These are phyloP conservation scores for Discostella stelligeroides DNA, from an alignment of 108 stramenopile species.

Conservation along the genomic window DNA sequence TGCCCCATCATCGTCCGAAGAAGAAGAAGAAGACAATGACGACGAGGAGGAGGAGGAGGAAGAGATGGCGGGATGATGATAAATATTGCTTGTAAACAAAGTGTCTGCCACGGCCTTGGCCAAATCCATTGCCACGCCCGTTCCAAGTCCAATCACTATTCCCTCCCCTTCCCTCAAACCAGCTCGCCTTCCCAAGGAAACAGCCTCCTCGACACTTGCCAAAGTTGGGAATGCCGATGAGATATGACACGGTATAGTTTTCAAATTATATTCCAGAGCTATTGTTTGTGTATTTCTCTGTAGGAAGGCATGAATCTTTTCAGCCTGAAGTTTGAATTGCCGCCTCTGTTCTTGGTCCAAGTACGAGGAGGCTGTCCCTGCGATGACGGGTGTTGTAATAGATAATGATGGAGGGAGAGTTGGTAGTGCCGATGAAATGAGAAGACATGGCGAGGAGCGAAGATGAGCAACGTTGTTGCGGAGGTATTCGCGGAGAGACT, in stretches of 20 bases:
- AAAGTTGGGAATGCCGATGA: conserved; percentile 46
- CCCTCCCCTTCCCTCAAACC: conserved; percentile 35
- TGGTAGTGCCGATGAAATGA: conserved; percentile 34
- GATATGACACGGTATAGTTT: conserved; percentile 31
- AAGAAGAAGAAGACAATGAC: conserved; percentile 3
- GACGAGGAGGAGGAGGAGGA: no score
- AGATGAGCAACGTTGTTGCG: conserved; percentile 31
- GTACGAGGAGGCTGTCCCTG: not conserved
- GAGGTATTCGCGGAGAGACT: conserved; percentile 36
- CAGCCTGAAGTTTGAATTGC: conserved; percentile 2
- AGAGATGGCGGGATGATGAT: no score
- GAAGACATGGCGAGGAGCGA: conserved; percentile 45
- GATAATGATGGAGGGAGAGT: not conserved
- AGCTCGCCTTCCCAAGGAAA: conserved; percentile 35
- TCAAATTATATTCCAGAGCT: conserved; percentile 30
- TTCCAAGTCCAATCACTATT: conserved; percentile 63
- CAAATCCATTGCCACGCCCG: conserved; percentile 77
- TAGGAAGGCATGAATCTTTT: conserved; percentile 25
- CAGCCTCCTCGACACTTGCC: conserved; percentile 30
- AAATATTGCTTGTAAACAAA: conserved; percentile 15
- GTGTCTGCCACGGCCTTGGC: conserved; percentile 58
- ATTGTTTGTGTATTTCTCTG: conserved; percentile 35
- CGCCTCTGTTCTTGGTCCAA: not conserved
- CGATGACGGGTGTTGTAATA: conserved; percentile 7
- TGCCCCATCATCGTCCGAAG: not conserved